A percentile compares a stretch with the other conserved stretches of the same genome.
These are phyloP conservation scores for Aquanectria penicillioides DNA, from an alignment of 2,329 filamentous ascomycete species.

Conservation along the genomic window DNA sequence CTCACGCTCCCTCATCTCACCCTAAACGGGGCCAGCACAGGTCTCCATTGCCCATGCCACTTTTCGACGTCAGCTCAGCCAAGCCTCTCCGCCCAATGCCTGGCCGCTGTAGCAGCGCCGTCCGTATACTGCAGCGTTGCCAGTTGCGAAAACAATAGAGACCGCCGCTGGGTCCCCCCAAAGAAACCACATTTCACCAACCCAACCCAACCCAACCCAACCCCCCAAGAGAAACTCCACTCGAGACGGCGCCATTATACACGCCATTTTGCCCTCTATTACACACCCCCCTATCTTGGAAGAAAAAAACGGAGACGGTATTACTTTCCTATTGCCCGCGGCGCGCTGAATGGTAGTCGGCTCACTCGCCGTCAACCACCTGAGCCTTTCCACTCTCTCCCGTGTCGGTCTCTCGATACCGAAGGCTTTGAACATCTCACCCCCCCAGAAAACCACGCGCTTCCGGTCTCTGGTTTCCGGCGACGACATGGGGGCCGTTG, in stretches of 20 bases:
- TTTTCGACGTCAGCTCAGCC: too few species aligned
- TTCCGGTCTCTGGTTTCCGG: conserved; percentile 32
- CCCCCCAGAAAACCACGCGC: conserved; percentile 28
- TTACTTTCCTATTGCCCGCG: neutral
- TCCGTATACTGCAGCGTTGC: too few species aligned
- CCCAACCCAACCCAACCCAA: too few species aligned
- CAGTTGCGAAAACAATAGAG: too few species aligned
- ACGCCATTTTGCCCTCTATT: neutral
- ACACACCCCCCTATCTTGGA: conserved; percentile 7
- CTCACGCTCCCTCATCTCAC: conserved; percentile 9
- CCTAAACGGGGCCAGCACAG: too few species aligned
- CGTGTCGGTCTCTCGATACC: conserved; percentile 26
- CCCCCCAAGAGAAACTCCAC: too few species aligned
- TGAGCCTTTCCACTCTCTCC: conserved; percentile 9
- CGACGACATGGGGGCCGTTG: conserved; percentile 12
- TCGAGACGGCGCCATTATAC: neutral
- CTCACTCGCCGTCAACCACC: conserved; percentile 26
- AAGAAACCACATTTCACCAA: too few species aligned
- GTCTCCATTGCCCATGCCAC: too few species aligned
- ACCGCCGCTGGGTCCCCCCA: too few species aligned
- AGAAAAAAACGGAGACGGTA: neutral
- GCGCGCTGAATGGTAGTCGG: neutral
- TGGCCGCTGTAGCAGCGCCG: too few species aligned
- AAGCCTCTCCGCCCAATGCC: too few species aligned
- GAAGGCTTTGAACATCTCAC: neutral